phyloP scores from a whole-genome alignment of 2,329 filamentous ascomycete species.

The Cladosporium velox region DNA sequence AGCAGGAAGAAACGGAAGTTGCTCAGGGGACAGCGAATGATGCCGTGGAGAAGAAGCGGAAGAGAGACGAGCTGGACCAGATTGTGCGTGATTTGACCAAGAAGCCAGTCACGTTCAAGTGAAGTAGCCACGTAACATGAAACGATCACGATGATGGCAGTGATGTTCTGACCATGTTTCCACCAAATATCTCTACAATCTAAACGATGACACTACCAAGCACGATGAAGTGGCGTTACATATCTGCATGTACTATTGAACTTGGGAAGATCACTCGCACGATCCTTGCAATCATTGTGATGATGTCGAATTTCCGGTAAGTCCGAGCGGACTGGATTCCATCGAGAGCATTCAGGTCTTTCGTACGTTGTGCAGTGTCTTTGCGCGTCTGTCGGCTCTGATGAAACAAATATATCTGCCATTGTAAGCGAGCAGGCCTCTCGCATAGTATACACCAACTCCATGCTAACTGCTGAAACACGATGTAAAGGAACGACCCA shows the following conservation, averaged over 20 bases:
- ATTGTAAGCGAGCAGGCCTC: background rate
- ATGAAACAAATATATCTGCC: background rate
- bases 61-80: slow-evolving; percentile 76
- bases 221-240: background rate
- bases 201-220: background rate
- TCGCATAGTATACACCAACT: background rate
- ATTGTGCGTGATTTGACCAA: slow-evolving; percentile 77
- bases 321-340: background rate
- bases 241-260: background rate
- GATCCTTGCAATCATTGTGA: background rate
- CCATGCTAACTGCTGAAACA: background rate
- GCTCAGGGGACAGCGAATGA: slow-evolving; percentile 41
- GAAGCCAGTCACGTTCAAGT: slow-evolving; percentile 62
- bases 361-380: background rate
- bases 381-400: background rate
- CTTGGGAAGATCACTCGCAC: background rate
- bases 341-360: background rate
- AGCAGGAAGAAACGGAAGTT: slow-evolving; percentile 46
- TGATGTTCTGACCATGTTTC: background rate
- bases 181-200: background rate
- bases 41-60: slow-evolving; percentile 59
- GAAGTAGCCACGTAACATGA: slow-evolving; percentile 5
- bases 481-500: background rate
- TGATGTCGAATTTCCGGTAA: background rate
- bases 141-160: background rate